Evolutionary conservation across 306 rosid genomes (phyloP), one percentile per base, ranked within the genome.

Genomic region (Begonia fuchsioides): DNA sequence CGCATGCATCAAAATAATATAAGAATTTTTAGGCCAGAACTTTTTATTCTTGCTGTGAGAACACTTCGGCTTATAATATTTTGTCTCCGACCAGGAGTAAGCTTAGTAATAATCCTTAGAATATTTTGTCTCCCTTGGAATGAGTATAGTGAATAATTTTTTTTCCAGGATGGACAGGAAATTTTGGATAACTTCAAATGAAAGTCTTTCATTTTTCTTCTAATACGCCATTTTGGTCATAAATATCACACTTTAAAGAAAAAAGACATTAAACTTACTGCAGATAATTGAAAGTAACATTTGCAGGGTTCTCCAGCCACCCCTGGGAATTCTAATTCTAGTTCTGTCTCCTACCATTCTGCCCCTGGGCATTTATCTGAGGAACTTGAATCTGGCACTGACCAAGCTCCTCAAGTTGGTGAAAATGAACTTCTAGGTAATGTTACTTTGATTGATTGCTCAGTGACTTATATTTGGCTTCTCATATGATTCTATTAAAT

Each of bases 241-340:
- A 57, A 38, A 11, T 49, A 61, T 39, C 17, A 13, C 49, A 20
- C 45, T 44, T 54, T 19, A 53, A 45, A 63, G 38, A 20, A 49
- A 62, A 38, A 56, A 40, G 54, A 32, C 52, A 38, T 59, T 18
- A 64, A 44, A 61, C 52, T 19, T 53, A 17, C 60, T 66, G 46
- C 59, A 68, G 59, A 51, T 62, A 45, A 11, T 60, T 44, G 57
- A n/a, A 64, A 77, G 58, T 57, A 53, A n/a, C 80, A 72, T 83
- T 15, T 47, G 64, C 94, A 79, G 68, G 86, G 78, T 50, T 81
- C 95, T 62, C 96, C 98, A 18, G 56, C 59, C 63, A 73, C 78
- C 19, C 78, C 92, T 39, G 69, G 68, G 69, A 71, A 77, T 66
- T 92, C 94, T 54, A 74, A 73, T 75, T 80, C 83, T 53, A 73